Evolutionary conservation across 2,329 filamentous ascomycete species (phyloP), one percentile per base, ranked within the genome.

Genomic region (Incumbomyces lentus): DNA sequence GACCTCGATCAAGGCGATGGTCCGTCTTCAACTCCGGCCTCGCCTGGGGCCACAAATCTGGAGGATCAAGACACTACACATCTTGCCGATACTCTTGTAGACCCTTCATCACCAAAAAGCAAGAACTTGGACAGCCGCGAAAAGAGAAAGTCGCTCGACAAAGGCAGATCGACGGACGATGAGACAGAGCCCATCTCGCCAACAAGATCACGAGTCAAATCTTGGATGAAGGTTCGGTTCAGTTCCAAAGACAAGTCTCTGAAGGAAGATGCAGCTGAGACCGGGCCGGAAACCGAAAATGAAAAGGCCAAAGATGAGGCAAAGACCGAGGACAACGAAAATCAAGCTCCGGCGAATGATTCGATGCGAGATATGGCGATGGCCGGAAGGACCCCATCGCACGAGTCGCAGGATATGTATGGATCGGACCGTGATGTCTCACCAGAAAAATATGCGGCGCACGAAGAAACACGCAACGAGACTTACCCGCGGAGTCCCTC

Each of bases 301-400:
- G 33, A 35, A 4, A 35, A 35, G 16, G 12, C 34, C 13, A 12
- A 29, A 11, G 6, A 31, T 31, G 47, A 38, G 5, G 47, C 39
- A 12, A 44, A 44, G 22, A 31, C 42, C 5, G 19, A 43, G 1
- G 40, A 36, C 6, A 40, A 46, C 14, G 33, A 42, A 1, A 40
- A 38, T 33, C 40, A 40, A 40, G 38, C 6, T 30, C 46, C 45
- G 7, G 32, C 42, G 14, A 49, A 50, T 3, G 52, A 52, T 26
- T 58, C 56, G 8, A 51, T 56, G 29, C 55, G 56, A 11, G 56
- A 58, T 40, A 53, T 58, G 32, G 56, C 56, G 5, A 48, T 58
- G 14, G 56, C 55, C 22, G 56, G 55, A 34, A 29, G 40, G 14
- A 38, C 14, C 18, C 22, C 49, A 26, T 50, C 51, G 13, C 46